Evolutionary conservation across 2,329 filamentous ascomycete genomes (phyloP).

Genomic region (Fusarium piperis): DNA sequence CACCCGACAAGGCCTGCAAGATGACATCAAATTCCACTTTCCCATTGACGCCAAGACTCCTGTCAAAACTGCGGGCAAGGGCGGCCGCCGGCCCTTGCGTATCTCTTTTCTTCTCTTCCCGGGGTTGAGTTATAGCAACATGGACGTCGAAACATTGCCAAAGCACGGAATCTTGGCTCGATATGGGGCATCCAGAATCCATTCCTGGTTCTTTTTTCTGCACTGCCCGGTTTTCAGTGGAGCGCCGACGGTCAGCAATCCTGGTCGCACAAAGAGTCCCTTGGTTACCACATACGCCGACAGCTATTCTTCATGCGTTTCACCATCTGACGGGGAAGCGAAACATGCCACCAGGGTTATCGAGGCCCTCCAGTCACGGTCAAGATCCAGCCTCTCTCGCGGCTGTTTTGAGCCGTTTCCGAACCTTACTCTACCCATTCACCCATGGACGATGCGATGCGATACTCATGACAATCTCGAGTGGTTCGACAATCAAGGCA

Average conservation of each 20-base stretch:
- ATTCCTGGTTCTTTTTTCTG: background rate
- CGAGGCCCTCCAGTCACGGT: background rate
- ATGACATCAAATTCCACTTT: slow-evolving; percentile 19
- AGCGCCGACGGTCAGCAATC: background rate
- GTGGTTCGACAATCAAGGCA: background rate
- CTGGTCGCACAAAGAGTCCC: slow-evolving; percentile 21
- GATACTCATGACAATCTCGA: slow-evolving; percentile 5
- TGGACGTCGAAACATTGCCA: slow-evolving; percentile 1
- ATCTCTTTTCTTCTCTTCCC: background rate
- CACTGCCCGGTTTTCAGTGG: slow-evolving; percentile 5
- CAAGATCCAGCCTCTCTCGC: background rate
- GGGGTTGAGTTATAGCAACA: slow-evolving; percentile 8
- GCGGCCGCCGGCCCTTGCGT: background rate
- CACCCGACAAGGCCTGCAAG: slow-evolving; percentile 10
- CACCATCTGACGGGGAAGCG: slow-evolving; percentile 9
- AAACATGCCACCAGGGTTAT: slow-evolving; percentile 8
- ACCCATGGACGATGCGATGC: background rate
- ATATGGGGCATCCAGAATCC: background rate
- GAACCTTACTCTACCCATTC: background rate
- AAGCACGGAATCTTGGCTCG: slow-evolving; percentile 12
- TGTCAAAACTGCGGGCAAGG: background rate
- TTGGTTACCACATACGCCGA: background rate
- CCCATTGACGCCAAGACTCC: background rate
- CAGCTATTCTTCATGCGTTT: slow-evolving; percentile 13
- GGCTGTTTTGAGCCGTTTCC: background rate